A percentile compares a stretch with the other conserved stretches of the same genome.
Conservation (phyloP, 2,329 filamentous ascomycete genomes). For the Rachicladosporium sp. region DNA sequence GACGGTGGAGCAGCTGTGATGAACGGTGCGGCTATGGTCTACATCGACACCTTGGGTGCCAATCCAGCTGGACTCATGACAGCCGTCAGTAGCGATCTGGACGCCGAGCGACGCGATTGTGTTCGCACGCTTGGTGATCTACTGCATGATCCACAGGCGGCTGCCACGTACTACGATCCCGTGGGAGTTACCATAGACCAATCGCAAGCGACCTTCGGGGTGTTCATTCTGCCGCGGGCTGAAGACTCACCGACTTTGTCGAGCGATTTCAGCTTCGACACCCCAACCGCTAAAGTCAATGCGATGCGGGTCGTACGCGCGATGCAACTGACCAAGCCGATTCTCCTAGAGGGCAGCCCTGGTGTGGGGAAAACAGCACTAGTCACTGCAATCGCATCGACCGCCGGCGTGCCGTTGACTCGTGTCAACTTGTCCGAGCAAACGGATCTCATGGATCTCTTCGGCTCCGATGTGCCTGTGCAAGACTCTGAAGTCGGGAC, state of each 20-base stretch:
- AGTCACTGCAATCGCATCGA: constrained; percentile 68
- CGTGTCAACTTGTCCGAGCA: constrained; percentile 96
- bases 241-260: neutral
- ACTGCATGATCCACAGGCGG: constrained; percentile 47
- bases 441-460: constrained; percentile 93
- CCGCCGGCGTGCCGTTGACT: constrained; percentile 70
- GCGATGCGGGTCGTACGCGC: constrained; percentile 84
- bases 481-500: constrained; percentile 84
- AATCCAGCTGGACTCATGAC: constrained; percentile 83
- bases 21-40: constrained; percentile 89
- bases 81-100: constrained; percentile 55
- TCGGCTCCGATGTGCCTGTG: constrained; percentile 89
- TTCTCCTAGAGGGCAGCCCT: constrained; percentile 91
- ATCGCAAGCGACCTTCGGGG: constrained; percentile 16
- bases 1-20: constrained; percentile 35
- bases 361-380: constrained; percentile 96
- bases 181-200: constrained; percentile 47
- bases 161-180: constrained; percentile 50
- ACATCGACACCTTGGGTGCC: constrained; percentile 86
- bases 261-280: constrained; percentile 59
- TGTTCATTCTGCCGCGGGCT: constrained; percentile 1
- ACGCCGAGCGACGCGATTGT: constrained; percentile 59
- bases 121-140: constrained; percentile 47
- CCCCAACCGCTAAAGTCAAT: constrained; percentile 80
- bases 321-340: constrained; percentile 77